phyloP scores from a whole-genome alignment of 148 eudicot genomes.

The Diospyros lotus region DNA sequence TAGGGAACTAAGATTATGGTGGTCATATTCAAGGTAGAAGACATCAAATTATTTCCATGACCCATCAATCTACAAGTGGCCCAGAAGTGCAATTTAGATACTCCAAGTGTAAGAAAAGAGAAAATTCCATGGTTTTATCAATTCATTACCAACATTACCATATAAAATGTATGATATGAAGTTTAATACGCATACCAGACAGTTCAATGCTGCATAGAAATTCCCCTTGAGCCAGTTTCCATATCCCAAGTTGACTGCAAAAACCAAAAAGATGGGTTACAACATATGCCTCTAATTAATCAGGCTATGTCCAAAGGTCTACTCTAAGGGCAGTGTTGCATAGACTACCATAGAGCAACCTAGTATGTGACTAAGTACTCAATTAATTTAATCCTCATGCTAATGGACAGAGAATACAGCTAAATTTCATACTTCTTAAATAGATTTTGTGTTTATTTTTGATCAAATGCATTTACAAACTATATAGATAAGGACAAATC shows the following conservation, averaged over 20 bases:
- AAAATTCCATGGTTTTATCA: neutral
- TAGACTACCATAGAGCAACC: too few species aligned
- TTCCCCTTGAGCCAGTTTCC: conserved; percentile 80
- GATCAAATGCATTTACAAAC: too few species aligned
- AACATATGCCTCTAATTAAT: too few species aligned
- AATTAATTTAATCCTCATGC: too few species aligned
- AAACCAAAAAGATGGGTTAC: conserved; percentile 11
- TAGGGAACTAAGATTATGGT: neutral
- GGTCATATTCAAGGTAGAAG: neutral
- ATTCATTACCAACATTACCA: conserved; percentile 5
- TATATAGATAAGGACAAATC: too few species aligned
- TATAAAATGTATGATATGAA: neutral
- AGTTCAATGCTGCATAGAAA: conserved; percentile 55
- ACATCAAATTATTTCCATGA: neutral
- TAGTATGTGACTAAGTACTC: too few species aligned
- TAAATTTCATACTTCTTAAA: too few species aligned
- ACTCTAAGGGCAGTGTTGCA: too few species aligned
- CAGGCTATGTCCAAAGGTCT: too few species aligned
- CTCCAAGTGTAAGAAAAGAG: neutral
- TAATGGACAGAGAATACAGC: too few species aligned
- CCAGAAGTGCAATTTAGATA: neutral
- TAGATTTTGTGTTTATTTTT: too few species aligned
- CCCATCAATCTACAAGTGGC: neutral
- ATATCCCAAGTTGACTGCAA: conserved; percentile 93
- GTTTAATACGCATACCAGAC: conserved; percentile 56